A percentile compares a stretch with the other conserved stretches of the same genome.
Conservation (phyloP, 495 filamentous ascomycete genomes). For the Pyronema omphalodes region DNA sequence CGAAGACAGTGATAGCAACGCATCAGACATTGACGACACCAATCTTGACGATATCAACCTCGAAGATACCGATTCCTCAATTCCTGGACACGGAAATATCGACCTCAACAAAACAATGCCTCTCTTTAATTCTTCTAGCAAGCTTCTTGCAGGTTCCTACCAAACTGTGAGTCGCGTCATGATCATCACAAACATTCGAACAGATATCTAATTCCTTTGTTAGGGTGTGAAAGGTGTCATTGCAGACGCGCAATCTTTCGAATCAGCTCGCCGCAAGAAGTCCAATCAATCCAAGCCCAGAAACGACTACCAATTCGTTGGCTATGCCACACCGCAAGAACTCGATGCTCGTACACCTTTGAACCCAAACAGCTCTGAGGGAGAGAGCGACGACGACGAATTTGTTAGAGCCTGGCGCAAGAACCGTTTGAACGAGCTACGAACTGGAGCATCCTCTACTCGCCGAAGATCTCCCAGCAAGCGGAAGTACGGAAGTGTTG, state of each 20-base stretch:
- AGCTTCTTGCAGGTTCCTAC: slow-evolving; percentile 15
- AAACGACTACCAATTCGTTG: slow-evolving; percentile 14
- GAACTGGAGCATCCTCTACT: slow-evolving; percentile 33
- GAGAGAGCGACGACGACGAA: slow-evolving; percentile 53
- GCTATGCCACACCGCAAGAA: slow-evolving; percentile 10
- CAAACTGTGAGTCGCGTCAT: slow-evolving; percentile 26
- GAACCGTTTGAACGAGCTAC: slow-evolving; percentile 57
- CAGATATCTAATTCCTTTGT: neutral
- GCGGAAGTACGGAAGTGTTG: slow-evolving; percentile 55
- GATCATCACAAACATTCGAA: slow-evolving; percentile 24
- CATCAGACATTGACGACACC: slow-evolving; percentile 26
- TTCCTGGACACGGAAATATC: slow-evolving; percentile 11
- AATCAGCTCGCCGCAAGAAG: slow-evolving; percentile 49
- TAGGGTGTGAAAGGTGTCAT: slow-evolving; percentile 99
- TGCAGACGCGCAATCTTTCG: slow-evolving; percentile 80
- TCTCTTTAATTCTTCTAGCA: slow-evolving; percentile 13
- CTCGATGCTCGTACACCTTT: slow-evolving; percentile 5
- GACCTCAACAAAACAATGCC: slow-evolving; percentile 11
- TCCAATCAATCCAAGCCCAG: slow-evolving; percentile 8
- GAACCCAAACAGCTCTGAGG: slow-evolving; percentile 31
- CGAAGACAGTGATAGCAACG: slow-evolving; percentile 17
- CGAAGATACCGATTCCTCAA: slow-evolving; percentile 12
- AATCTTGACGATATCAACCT: slow-evolving; percentile 25
- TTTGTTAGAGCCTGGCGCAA: slow-evolving; percentile 75
- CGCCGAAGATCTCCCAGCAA: slow-evolving; percentile 49